Base-by-base conservation (phyloP, 2,329 filamentous ascomycete species). In the Neonectria magnoliae region DNA sequence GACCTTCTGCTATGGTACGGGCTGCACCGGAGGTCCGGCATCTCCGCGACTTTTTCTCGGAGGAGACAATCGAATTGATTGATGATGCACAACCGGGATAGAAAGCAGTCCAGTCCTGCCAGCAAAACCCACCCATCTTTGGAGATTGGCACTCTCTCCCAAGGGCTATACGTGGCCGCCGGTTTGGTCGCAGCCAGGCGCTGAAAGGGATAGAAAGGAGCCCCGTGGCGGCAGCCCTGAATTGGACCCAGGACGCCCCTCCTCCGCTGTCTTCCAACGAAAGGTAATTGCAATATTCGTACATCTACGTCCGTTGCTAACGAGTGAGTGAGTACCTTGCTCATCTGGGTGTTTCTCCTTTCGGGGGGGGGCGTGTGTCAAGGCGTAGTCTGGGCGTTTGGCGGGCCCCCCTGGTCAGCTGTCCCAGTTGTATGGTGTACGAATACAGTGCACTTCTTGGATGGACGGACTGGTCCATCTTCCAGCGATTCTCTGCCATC, bases 321-420 rank as follows among this genome's bases (percentile, higher is more conserved):
- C 6, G n/a, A 31, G 45, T 7, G n/a, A 31, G 45, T 14, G 8
- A n/a, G 5, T 38, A 18, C 16, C 38, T 9, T 42, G 9, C 9
- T 16, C 14, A 10, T 4, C 41, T 44, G 54, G 48, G 60, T 47
- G 59, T 27, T 56, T 50, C 48, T 60, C 27, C 20, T 51, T 45
- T 18, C 25, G 54, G 57, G 36, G 33, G 58, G 60, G 54, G 55
- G 62, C 63, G 64, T 67, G 70, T 65, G 55, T 54, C 54, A 52
- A 56, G 42, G 51, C 58, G 53, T 45, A 53, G 38, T 62, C 42
- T 67, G 55, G 68, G 29, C 60, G 52, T 53, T 67, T 70, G 70
- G 70, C 67, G 63, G 71, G 45, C 59, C 38, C 38, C 56, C 62
- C 58, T 51, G 45, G 71, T 68, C 69, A 64, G 62, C 64, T 69